Percentiles rank a stretch among this genome's conserved stretches.
Evolutionary conservation across 208 protist species (phyloP).

Genomic region (Endotrypanum monterogeii): DNA sequence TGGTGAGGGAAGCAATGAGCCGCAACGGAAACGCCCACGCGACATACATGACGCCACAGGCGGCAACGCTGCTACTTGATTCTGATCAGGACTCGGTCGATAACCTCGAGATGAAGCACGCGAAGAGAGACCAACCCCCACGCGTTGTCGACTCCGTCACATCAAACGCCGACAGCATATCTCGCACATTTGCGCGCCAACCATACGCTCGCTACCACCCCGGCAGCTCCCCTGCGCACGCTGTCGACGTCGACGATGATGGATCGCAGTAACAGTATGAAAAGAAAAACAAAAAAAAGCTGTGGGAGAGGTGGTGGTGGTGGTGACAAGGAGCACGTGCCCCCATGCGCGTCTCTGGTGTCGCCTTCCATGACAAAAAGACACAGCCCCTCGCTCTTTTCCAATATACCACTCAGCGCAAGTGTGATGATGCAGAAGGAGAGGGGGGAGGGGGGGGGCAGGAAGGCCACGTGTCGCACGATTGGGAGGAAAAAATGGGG

Average conservation of each 20-base stretch:
- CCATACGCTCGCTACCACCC: conserved; percentile 38
- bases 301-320: neutral
- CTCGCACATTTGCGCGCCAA: conserved; percentile 8
- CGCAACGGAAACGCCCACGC: neutral
- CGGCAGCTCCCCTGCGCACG: conserved; percentile 25
- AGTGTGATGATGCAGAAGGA: no score
- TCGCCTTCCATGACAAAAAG: no score
- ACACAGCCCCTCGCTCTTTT: no score
- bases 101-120: neutral
- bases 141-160: neutral
- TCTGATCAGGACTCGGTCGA: conserved; percentile 18
- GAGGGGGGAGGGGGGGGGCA: no score
- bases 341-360: no score
- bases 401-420: no score
- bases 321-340: neutral
- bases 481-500: no score
- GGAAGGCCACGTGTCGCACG: no score
- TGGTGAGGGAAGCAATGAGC: neutral
- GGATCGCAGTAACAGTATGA: conserved; percentile 3
- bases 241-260: conserved; percentile 37
- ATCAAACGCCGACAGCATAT: conserved; percentile 10
- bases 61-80: conserved; percentile 28
- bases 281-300: neutral
- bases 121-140: neutral
- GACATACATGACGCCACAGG: conserved; percentile 13